phyloP scores from a whole-genome alignment of 2,329 filamentous ascomycete genomes.

The Sporothrix mexicana region DNA sequence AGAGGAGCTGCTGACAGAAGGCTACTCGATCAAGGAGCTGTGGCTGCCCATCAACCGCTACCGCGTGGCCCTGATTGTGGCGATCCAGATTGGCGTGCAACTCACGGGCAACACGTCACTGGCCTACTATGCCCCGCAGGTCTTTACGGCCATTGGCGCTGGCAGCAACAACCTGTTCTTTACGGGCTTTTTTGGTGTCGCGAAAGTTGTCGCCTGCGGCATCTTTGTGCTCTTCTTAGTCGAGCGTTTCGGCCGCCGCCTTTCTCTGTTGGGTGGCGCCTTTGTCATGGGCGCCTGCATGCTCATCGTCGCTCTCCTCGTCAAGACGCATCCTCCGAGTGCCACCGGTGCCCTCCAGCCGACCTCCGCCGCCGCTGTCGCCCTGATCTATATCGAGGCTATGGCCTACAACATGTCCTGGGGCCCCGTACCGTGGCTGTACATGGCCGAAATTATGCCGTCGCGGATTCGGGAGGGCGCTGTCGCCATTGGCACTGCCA shows the following conservation, averaged over 20 bases:
- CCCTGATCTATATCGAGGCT: slow-evolving; percentile 61
- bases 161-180: slow-evolving; percentile 53
- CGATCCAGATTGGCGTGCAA: neutral
- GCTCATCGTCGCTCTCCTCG: neutral
- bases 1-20: slow-evolving; percentile 57
- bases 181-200: slow-evolving; percentile 59
- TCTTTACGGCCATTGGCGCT: slow-evolving; percentile 59
- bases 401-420: slow-evolving; percentile 69
- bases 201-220: slow-evolving; percentile 58
- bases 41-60: slow-evolving; percentile 53
- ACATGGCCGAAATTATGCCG: slow-evolving; percentile 67
- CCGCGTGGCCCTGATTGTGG: slow-evolving; percentile 46
- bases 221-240: slow-evolving; percentile 56
- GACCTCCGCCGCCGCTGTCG: slow-evolving; percentile 64
- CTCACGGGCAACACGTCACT: slow-evolving; percentile 59
- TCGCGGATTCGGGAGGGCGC: slow-evolving; percentile 67
- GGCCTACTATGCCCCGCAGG: slow-evolving; percentile 61
- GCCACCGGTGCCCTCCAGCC: slow-evolving; percentile 47
- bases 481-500: slow-evolving; percentile 70
- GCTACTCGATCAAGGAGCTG: neutral
- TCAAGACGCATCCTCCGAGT: slow-evolving; percentile 47
- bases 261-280: neutral
- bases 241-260: neutral
- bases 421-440: slow-evolving; percentile 61
- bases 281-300: slow-evolving; percentile 7